Evolutionary conservation across 148 eudicot species (phyloP).

Genomic region (Arctostaphylos glauca): DNA sequence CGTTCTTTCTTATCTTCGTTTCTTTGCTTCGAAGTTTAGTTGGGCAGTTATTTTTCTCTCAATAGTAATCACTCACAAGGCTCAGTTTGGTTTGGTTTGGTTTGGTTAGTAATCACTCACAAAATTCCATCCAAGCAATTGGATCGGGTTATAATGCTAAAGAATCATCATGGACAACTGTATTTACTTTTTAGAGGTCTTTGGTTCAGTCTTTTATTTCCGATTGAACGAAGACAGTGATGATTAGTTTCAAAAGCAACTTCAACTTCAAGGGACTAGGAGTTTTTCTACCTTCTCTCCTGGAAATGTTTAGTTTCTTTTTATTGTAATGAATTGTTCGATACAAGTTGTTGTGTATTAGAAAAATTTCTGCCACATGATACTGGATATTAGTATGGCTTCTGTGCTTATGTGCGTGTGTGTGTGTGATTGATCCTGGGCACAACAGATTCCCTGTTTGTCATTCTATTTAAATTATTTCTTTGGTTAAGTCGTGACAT

Average conservation of each 20-base stretch:
- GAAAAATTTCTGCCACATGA: background rate
- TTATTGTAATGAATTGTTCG: background rate
- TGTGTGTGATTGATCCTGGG: too few species aligned
- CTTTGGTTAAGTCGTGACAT: background rate
- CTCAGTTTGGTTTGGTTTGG: too few species aligned
- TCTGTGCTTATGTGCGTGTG: too few species aligned
- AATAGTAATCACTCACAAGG: background rate
- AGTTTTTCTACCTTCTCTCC: background rate
- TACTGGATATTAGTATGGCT: background rate
- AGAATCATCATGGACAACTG: background rate
- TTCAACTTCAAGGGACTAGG: background rate
- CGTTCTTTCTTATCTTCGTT: background rate
- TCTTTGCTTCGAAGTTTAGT: background rate
- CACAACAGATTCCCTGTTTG: background rate
- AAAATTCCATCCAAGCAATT: background rate
- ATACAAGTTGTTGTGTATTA: too few species aligned
- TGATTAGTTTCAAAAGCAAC: background rate
- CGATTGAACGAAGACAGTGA: slow-evolving; percentile 11
- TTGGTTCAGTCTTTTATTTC: slow-evolving; percentile 13
- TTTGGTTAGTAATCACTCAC: background rate
- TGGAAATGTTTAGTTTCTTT: background rate
- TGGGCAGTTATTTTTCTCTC: background rate
- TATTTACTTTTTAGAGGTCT: background rate
- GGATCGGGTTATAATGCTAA: background rate
- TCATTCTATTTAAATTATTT: background rate